A percentile compares a stretch with the other conserved stretches of the same genome.
Conservation (phyloP, 805 yeast genomes). For the Candida krabiensis region DNA sequence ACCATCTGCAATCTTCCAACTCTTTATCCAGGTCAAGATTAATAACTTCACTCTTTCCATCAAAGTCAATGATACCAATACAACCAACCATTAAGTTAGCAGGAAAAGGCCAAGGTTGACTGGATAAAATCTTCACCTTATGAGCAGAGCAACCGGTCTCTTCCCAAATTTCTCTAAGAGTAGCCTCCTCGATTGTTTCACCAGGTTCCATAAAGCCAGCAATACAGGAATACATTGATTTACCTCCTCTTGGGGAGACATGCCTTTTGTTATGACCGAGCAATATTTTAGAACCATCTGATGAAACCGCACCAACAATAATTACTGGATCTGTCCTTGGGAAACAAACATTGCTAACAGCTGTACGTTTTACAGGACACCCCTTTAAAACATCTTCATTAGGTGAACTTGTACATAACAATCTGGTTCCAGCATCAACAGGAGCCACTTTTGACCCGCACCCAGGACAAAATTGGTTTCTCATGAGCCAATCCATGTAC, state of each 20-base stretch:
- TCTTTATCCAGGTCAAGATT: slow-evolving; percentile 83
- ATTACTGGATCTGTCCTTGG: slow-evolving; percentile 92
- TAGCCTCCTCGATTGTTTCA: slow-evolving; percentile 87
- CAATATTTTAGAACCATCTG: slow-evolving; percentile 58
- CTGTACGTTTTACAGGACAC: slow-evolving; percentile 39
- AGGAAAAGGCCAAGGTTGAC: slow-evolving; percentile 99
- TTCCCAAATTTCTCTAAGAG: slow-evolving; percentile 89
- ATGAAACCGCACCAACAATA: slow-evolving; percentile 74
- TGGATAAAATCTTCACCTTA: slow-evolving; percentile 58
- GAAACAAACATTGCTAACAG: slow-evolving; percentile 76
- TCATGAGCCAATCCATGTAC: slow-evolving; percentile 80
- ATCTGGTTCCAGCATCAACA: slow-evolving; percentile 66
- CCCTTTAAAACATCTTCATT: slow-evolving; percentile 15
- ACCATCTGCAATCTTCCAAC: slow-evolving; percentile 84
- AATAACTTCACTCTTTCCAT: slow-evolving; percentile 63
- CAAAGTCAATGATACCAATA: slow-evolving; percentile 70
- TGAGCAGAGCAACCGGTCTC: slow-evolving; percentile 80
- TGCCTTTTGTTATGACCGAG: slow-evolving; percentile 70
- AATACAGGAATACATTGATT: slow-evolving; percentile 72
- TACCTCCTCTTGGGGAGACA: slow-evolving; percentile 32
- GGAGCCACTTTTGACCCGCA: slow-evolving; percentile 71
- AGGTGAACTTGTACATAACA: slow-evolving; percentile 46
- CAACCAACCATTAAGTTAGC: slow-evolving; percentile 94
- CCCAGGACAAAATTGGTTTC: slow-evolving; percentile 79
- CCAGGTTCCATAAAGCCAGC: slow-evolving; percentile 98